These are phyloP conservation scores for Leccinum longicurvipes DNA, from an alignment of 768 basidiomycete species.

Conservation along the genomic window DNA sequence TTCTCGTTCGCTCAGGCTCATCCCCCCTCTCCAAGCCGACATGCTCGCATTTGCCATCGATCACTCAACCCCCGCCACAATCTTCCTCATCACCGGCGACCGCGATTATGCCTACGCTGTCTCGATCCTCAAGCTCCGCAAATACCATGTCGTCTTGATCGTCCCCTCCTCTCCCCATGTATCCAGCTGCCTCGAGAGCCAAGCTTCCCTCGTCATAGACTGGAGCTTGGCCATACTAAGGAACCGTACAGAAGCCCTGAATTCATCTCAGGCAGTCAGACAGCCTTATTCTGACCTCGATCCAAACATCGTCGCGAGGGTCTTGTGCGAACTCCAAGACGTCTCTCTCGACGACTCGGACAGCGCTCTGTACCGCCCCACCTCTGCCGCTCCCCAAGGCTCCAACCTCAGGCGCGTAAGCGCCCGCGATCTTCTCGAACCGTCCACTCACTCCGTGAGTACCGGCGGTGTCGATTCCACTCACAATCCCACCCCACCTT, in stretches of 20 bases:
- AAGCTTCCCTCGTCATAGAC: slow-evolving; percentile 52
- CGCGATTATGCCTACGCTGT: slow-evolving; percentile 66
- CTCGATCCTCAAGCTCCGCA: slow-evolving; percentile 51
- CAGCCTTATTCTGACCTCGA: slow-evolving; percentile 29
- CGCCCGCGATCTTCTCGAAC: slow-evolving; percentile 25
- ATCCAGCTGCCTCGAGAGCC: slow-evolving; percentile 47
- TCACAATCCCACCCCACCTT: not conserved
- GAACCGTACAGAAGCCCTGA: slow-evolving; percentile 20
- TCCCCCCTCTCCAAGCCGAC: slow-evolving; percentile 44
- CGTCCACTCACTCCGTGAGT: slow-evolving; percentile 10
- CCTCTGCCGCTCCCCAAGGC: not conserved
- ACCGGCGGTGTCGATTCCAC: slow-evolving; percentile 4
- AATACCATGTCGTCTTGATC: slow-evolving; percentile 51
- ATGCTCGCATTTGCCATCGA: slow-evolving; percentile 68
- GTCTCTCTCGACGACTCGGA: slow-evolving; percentile 14
- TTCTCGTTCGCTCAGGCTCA: not conserved
- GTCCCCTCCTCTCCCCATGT: slow-evolving; percentile 36
- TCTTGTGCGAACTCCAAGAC: slow-evolving; percentile 23
- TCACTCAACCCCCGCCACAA: slow-evolving; percentile 47
- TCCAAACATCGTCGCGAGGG: slow-evolving; percentile 14
- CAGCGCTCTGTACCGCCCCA: not conserved
- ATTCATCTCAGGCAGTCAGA: slow-evolving; percentile 15
- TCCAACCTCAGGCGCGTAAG: slow-evolving; percentile 14
- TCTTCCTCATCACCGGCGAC: slow-evolving; percentile 65
- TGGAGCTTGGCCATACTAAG: slow-evolving; percentile 44